These are phyloP conservation scores for Amauroascus verrucosus DNA, from an alignment of 2,329 filamentous ascomycete genomes.

Conservation along the genomic window DNA sequence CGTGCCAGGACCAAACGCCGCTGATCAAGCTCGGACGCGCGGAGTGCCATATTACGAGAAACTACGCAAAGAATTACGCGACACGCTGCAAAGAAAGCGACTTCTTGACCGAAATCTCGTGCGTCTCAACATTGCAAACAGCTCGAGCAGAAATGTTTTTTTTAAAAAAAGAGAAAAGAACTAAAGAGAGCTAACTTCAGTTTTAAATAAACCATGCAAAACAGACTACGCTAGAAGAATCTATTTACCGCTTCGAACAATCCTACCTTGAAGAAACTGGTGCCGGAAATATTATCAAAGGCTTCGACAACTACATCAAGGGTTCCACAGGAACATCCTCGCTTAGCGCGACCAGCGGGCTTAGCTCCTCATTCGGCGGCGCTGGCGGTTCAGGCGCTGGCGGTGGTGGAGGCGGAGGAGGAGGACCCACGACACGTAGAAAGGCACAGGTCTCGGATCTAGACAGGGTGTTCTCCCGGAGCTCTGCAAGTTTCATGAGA, in stretches of 20 bases:
- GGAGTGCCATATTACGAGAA: constrained; percentile 61
- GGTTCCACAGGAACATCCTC: constrained; percentile 51
- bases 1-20: constrained; percentile 3
- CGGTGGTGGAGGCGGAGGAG: constrained; percentile 29
- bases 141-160: neutral
- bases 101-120: constrained; percentile 53
- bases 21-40: constrained; percentile 27
- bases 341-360: constrained; percentile 22
- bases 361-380: constrained; percentile 24
- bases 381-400: constrained; percentile 35
- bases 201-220: neutral
- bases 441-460: constrained; percentile 38
- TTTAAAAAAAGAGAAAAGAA: too few relatives aligned
- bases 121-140: constrained; percentile 18
- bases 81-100: constrained; percentile 56
- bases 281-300: constrained; percentile 88
- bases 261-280: constrained; percentile 83
- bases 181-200: neutral
- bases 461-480: constrained; percentile 41
- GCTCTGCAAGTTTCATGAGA: constrained; percentile 40
- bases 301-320: constrained; percentile 98
- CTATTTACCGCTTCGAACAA: constrained; percentile 72
- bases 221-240: constrained; percentile 59
- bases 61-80: constrained; percentile 55
- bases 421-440: constrained; percentile 28